Conservation (phyloP, 2,329 filamentous ascomycete species). For the Cucurbitaria berberidis region DNA sequence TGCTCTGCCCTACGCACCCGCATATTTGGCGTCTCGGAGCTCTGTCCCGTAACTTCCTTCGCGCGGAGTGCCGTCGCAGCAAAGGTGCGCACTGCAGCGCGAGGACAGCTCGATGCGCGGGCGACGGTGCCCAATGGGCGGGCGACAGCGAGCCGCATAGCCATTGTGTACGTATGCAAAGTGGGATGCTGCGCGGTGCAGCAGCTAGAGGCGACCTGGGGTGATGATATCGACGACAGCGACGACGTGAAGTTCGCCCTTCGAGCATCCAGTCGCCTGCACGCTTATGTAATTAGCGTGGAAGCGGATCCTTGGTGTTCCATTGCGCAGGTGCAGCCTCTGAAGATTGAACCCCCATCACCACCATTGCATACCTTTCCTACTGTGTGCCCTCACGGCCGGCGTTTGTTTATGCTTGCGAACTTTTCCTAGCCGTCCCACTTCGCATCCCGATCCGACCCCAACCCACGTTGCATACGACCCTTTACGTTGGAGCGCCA, state of each 20-base stretch:
- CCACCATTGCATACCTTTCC: slow-evolving; percentile 33
- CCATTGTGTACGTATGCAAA: slow-evolving; percentile 42
- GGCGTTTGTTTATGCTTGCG: slow-evolving; percentile 39
- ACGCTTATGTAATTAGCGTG: slow-evolving; percentile 21
- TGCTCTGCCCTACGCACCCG: slow-evolving; percentile 38
- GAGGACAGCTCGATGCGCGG: slow-evolving; percentile 44
- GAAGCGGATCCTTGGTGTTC: slow-evolving; percentile 17
- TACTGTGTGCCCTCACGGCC: slow-evolving; percentile 32
- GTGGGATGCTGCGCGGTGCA: slow-evolving; percentile 34
- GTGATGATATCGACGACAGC: slow-evolving; percentile 35
- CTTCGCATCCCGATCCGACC: slow-evolving; percentile 2
- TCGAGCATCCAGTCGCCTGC: slow-evolving; percentile 8
- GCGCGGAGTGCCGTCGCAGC: slow-evolving; percentile 50
- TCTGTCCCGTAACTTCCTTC: slow-evolving; percentile 53
- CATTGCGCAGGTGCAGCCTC: slow-evolving; percentile 30
- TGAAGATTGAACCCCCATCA: slow-evolving; percentile 31
- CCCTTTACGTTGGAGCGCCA: slow-evolving; percentile 32
- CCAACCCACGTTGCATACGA: slow-evolving; percentile 12
- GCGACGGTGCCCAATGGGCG: slow-evolving; percentile 48
- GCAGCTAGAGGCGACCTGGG: slow-evolving; percentile 23
- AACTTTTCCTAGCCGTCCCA: slow-evolving; percentile 23
- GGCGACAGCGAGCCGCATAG: slow-evolving; percentile 49
- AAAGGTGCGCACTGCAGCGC: slow-evolving; percentile 50
- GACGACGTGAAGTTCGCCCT: slow-evolving; percentile 22
- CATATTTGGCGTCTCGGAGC: slow-evolving; percentile 55